phyloP scores from a whole-genome alignment of 2,329 filamentous ascomycete species.

The Microsporum ferrugineum region DNA sequence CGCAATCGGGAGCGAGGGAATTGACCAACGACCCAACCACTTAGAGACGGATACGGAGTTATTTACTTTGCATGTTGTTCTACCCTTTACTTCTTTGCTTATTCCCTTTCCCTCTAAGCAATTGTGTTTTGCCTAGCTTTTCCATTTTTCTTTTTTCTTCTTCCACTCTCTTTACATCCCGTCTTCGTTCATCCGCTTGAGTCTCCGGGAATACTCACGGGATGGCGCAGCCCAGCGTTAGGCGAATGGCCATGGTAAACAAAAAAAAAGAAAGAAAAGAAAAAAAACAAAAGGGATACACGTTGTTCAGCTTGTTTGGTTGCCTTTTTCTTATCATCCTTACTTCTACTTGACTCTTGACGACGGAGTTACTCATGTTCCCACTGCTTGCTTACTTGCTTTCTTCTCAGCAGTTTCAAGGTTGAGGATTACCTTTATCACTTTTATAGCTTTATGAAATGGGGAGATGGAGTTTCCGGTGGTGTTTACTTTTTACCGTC shows the following conservation, averaged over 20 bases:
- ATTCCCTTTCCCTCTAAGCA: background rate
- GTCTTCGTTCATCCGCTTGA: background rate
- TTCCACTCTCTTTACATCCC: background rate
- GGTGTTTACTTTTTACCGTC: background rate
- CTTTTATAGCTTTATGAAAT: background rate
- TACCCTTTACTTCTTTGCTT: background rate
- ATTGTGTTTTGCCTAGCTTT: background rate
- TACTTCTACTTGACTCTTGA: background rate
- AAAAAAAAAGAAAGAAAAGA: background rate
- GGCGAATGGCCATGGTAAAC: background rate
- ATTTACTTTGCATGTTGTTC: background rate
- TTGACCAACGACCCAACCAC: background rate
- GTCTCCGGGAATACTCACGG: background rate
- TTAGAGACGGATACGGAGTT: slow-evolving; percentile 4
- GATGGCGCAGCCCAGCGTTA: background rate
- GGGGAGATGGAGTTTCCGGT: slow-evolving; percentile 1
- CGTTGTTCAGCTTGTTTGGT: background rate
- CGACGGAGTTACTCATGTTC: background rate
- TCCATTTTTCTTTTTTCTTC: background rate
- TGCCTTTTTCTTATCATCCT: background rate
- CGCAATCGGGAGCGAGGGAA: background rate
- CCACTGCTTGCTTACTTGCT: background rate
- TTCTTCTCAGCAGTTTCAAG: background rate
- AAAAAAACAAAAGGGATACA: background rate
- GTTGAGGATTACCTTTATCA: background rate